Base-by-base conservation (phyloP, 345 rosid species). In the Eucalyptus decipiens region DNA sequence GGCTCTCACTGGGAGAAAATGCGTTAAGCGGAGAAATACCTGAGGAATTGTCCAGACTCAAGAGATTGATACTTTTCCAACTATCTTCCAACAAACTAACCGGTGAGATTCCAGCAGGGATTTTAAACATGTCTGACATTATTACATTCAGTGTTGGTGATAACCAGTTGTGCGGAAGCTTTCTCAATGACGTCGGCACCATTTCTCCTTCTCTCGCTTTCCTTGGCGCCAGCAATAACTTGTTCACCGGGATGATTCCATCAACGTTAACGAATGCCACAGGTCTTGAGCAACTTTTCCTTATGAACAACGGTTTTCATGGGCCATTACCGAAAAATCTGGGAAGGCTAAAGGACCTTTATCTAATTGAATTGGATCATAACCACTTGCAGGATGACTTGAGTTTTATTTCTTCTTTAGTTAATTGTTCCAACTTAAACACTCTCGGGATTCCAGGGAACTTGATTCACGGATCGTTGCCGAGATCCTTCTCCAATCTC, bases 361-460 rank as follows among this genome's bases (percentile, higher is more conserved):
- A 4, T 0, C 0, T 0, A 0, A 15, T 65, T 30, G 2, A 0
- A 8, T n/a, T 67, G 23, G 0, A 1, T 1, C 0, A 0, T 8
- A 67, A 67, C 80, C 3, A 67, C 3, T 67, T 67, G 23, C 40
- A 67, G 80, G 80, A 9, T 45, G 47, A 45, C 47, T 45, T 45
- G 47, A 45, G 47, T 45, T 45, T 45, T 45, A 45, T 45, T 2
- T 45, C 47, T 45, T 45, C 47, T 45, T 45, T 45, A 45, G 47
- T 45, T 45, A 45, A 45, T 45, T 45, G 47, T 45, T 45, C 47
- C 4, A 3, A 45, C 47, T 45, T 45, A 45, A 3, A 3, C 0
- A 37, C 37, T 45, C 11, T 45, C 47, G 47, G 1, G 11, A 45
- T 45, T 1, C 11, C 1, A 9, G 10, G 3, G 47, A 45, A 45